Base-by-base conservation (phyloP, 2,329 filamentous ascomycete genomes). In the Aspergillus bombycis region DNA sequence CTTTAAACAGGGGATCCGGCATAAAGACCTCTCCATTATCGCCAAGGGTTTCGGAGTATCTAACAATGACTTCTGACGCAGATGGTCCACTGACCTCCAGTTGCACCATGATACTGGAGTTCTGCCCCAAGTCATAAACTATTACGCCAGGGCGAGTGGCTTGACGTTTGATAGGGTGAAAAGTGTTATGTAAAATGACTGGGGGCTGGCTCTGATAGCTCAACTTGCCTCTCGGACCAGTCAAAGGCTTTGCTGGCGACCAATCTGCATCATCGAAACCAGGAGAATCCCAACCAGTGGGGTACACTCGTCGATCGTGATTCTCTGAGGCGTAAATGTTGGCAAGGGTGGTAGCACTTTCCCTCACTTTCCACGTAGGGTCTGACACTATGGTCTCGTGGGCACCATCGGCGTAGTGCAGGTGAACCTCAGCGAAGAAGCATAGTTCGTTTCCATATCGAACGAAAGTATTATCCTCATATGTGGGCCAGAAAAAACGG, bases 401-500 rank as follows among this genome's bases (percentile, higher is more conserved):
- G 4, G 60, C 58, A 4, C 66, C 68, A 46, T 69, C 66, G 8
- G 58, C 58, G 9, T 70, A 71, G 38, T 67, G 68, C 19, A 71
- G 58, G 57, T 71, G 70, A 9, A 71, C 46, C 54, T 71, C 70
- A 28, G 65, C 66, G n/a, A 71, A 71, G 55, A 71, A 71, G 36
- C 70, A 71, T 21, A 71, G 64, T 56, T 71, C 70, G 34, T 71
- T 71, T 0, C 70, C 70, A 58, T 71, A 71, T 21, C 70, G 64
- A 2, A 71, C 70, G 43, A 71, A 71, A 2, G 70, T 71, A 21
- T 71, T 71, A 58, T 71, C 70, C 46, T 71, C 69, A 32, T 71
- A 72, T 67, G 70, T 70, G 5, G 70, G 70, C 67, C 70, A 71
- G 58, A 72, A 72, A 61, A 71, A 72, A 28, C 70, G 66, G 41